Base-by-base conservation (phyloP, 1,139 yeast genomes). In the Pichia sp. region DNA sequence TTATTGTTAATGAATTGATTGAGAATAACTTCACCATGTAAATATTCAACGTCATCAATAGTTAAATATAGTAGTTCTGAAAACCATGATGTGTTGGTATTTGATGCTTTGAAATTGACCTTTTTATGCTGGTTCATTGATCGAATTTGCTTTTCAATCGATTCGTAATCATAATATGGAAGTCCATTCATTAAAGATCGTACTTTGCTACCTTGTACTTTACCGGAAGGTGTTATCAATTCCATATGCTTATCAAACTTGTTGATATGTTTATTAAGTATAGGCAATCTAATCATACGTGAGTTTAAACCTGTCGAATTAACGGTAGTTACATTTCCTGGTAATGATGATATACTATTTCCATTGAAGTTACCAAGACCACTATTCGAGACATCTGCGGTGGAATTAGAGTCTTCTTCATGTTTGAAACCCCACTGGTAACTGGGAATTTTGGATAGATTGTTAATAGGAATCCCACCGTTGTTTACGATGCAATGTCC, bases 1-100 rank as follows among this genome's bases (percentile, higher is more conserved):
- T 59, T 60, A 45, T 59, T 58, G 44, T 52, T 58, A 22, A 59
- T 38, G 37, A 59, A 59, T 43, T 59, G 59, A 44, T 61, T 61
- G 33, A 53, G 31, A 9, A 60, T 58, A 17, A 59, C 63, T 17
- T 54, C 55, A 21, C 62, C 61, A 39, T 61, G 64, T n/a, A 58
- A 37, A 38, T 56, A 55, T 39, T 61, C 64, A 12, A 60, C 45
- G 39, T 59, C 60, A 40, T 57, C 61, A 24, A 60, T 49, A 1
- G 58, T 52, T 31, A 52, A 50, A 42, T 54, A 50, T 32, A 51
- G 40, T 18, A 45, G 42, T 6, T 41, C 35, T 9, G 59, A 51
- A 30, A 56, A 55, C 40, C 49, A 47, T 1, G 60, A 54, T 8
- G 53, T 47, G 35, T 48, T 48, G 4, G 53, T 44, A 25, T 43